Conservation (phyloP, 495 filamentous ascomycete genomes). For the Cercophora sp. region DNA sequence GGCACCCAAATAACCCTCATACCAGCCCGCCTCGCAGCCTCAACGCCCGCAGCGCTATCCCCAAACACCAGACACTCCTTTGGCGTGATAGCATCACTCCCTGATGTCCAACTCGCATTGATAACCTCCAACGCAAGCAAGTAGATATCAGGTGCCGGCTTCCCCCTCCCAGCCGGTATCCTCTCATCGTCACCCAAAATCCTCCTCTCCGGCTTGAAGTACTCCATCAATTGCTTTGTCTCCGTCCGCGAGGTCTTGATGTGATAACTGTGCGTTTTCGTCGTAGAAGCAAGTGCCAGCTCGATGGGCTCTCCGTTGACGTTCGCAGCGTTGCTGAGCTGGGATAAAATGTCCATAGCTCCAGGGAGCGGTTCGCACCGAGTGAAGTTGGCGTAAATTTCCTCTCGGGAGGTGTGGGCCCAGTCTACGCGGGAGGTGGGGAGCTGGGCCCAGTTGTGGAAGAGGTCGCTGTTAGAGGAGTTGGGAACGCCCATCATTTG, state of each 20-base stretch:
- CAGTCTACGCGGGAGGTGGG: constrained; percentile 65
- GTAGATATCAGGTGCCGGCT: constrained; percentile 87
- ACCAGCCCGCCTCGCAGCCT: constrained; percentile 76
- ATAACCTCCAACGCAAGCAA: constrained; percentile 70
- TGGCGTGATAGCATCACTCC: constrained; percentile 38
- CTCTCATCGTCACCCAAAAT: constrained; percentile 75
- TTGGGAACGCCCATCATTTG: constrained; percentile 81
- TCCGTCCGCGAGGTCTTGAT: constrained; percentile 20
- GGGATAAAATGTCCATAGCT: constrained; percentile 55
- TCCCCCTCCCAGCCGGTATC: constrained; percentile 67
- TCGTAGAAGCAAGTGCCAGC: constrained; percentile 29
- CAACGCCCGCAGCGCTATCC: constrained; percentile 79
- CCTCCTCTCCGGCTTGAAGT: constrained; percentile 40
- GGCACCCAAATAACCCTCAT: constrained; percentile 90
- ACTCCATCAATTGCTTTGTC: constrained; percentile 21
- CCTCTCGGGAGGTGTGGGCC: constrained; percentile 42
- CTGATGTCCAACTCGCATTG: constrained; percentile 53
- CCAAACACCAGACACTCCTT: constrained; percentile 89
- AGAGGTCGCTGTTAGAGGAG: constrained; percentile 41
- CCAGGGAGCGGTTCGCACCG: constrained; percentile 65
- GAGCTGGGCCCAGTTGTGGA: constrained; percentile 68
- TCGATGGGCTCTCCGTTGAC: constrained; percentile 15
- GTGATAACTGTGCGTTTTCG: constrained; percentile 22
- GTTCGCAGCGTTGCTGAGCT: neutral
- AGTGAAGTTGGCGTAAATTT: constrained; percentile 66